These are phyloP conservation scores for Calcarisporium arbuscula DNA, from an alignment of 2,329 filamentous ascomycete genomes.

Conservation along the genomic window DNA sequence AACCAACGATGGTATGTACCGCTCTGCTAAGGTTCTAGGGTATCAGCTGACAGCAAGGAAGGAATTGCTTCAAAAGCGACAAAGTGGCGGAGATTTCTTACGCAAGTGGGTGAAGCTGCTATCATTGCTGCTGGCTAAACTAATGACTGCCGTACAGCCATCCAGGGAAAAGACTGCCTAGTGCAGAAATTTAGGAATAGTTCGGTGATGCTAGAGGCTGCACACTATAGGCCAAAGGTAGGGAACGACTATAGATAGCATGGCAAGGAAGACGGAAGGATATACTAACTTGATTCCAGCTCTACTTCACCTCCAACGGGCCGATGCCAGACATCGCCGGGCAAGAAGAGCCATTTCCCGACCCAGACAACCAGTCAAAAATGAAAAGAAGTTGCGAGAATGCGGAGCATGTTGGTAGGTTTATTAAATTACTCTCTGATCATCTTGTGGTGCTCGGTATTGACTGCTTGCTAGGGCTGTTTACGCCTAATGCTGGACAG, in stretches of 20 bases:
- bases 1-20: constrained; percentile 60
- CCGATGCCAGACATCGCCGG: constrained; percentile 51
- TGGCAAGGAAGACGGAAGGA: too few species aligned
- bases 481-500: constrained; percentile 71
- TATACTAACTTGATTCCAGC: constrained; percentile 24
- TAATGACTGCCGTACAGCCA: constrained; percentile 48
- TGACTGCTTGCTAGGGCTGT: constrained; percentile 53
- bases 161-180: constrained; percentile 86
- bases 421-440: neutral
- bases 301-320: constrained; percentile 46
- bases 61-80: constrained; percentile 75
- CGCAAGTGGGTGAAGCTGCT: constrained; percentile 70
- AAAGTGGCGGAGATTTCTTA: constrained; percentile 90
- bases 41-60: constrained; percentile 22
- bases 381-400: constrained; percentile 84
- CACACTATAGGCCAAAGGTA: constrained; percentile 79
- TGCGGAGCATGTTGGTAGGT: constrained; percentile 73
- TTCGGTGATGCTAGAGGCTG: constrained; percentile 84
- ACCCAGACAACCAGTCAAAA: constrained; percentile 78
- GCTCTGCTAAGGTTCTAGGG: neutral
- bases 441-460: neutral
- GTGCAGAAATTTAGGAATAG: constrained; percentile 96
- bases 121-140: too few species aligned
- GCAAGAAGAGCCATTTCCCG: constrained; percentile 68
- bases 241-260: too few species aligned